Base-by-base conservation (phyloP, 805 yeast genomes). In the Saccharomyces eubayanus region DNA sequence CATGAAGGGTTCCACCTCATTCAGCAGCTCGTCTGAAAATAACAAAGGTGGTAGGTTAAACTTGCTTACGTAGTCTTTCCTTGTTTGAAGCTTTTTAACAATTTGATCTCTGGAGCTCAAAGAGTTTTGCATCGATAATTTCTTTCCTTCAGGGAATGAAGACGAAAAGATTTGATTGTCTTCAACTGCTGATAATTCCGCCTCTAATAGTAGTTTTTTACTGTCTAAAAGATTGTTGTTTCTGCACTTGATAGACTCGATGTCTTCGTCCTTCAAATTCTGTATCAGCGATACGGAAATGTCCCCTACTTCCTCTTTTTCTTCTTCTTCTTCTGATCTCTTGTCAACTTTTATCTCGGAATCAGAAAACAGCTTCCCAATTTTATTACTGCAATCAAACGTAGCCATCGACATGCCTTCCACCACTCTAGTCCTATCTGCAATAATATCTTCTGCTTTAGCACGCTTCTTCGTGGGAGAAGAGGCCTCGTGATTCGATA, bases 1-100 rank as follows among this genome's bases (percentile, higher is more conserved):
- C 16, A 74, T 47, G 50, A 73, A 68, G 27, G 71, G 65, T 27
- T 65, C 57, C 1, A 69, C 64, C 48, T 69, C 65, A 2, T 51
- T 31, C 16, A 65, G 54, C 14, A 81, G 55, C 45, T 65, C 70
- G 9, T 56, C 57, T 24, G 69, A 65, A 16, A 72, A 56, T 11
- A 72, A 45, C 0, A 61, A 46, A 0, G 59, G 60, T 3, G 76
- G 67, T 31, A 59, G 58, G 59, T 57, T n/a, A 47, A 55, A 53
- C 43, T 58, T 47, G n/a, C 47, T 36, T 60, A 57, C 49, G 51
- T 72, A 62, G 53, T 49, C 46, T 47, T 48, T n/a, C 47, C 60
- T 8, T 28, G 51, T n/a, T 9, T 31, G 46, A 21, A 46, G 29
- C 46, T 46, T 53, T 41, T 36, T 28, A 41, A 49, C 16, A 14